Conservation (phyloP, 805 yeast genomes). For the Teunomyces barrocoloradensis region DNA sequence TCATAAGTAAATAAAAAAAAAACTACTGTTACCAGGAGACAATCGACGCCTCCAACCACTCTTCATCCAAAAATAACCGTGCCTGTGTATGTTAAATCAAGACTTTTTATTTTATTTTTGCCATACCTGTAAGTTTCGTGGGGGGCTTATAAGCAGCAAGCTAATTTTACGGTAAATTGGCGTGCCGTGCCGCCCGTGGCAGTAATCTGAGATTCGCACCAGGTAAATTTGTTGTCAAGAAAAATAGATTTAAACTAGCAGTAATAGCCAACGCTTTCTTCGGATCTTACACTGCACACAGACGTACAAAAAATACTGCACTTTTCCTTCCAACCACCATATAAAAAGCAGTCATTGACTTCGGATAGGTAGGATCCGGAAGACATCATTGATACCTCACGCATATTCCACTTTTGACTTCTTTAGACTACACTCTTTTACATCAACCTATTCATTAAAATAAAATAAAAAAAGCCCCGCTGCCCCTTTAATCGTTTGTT, state of each 20-base stretch:
- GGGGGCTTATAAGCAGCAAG: too few relatives aligned
- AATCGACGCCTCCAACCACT: background rate
- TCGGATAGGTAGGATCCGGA: background rate
- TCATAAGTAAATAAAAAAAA: background rate
- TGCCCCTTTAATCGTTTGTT: background rate
- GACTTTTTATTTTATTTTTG: too few relatives aligned
- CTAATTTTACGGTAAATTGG: too few relatives aligned
- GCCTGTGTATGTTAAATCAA: too few relatives aligned
- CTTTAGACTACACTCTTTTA: background rate
- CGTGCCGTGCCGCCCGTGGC: too few relatives aligned
- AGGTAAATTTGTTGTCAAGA: background rate
- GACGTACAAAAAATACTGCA: background rate
- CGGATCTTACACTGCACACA: slow-evolving; percentile 1
- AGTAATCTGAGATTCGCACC: too few relatives aligned
- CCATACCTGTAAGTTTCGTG: too few relatives aligned
- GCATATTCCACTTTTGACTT: background rate
- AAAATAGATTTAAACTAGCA: background rate
- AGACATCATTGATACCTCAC: background rate
- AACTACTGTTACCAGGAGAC: background rate
- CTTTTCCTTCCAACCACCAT: background rate
- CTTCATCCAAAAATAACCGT: background rate
- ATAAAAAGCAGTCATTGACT: background rate
- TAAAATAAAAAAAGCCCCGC: background rate
- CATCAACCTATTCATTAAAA: background rate
- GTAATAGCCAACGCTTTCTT: slow-evolving; percentile 1